Conservation (phyloP, 495 filamentous ascomycete species). For the Tuber brumale region DNA sequence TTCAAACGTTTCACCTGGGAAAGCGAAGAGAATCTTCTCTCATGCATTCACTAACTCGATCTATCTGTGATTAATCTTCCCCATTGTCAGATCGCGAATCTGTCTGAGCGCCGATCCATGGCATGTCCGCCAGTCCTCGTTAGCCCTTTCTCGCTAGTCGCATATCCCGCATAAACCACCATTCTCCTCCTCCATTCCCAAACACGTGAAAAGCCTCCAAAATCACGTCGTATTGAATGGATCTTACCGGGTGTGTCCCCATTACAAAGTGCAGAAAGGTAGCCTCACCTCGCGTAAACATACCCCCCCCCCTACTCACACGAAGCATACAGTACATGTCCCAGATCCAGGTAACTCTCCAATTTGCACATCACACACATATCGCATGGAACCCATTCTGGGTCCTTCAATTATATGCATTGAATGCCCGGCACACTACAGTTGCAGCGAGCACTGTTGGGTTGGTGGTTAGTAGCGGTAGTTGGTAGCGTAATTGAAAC, state of each 20-base stretch:
- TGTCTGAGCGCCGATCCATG: not conserved
- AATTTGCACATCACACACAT: too few relatives aligned
- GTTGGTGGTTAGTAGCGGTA: not conserved
- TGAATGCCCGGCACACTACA: not conserved
- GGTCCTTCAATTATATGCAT: not conserved
- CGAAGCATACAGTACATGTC: not conserved
- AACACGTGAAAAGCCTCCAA: not conserved
- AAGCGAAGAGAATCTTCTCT: not conserved
- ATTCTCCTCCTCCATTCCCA: not conserved
- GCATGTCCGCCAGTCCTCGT: not conserved
- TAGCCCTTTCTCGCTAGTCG: not conserved
- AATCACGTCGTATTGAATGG: not conserved
- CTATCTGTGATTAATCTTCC: not conserved
- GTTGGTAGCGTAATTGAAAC: not conserved
- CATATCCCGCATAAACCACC: not conserved
- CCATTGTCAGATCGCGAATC: not conserved
- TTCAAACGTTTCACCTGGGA: not conserved
- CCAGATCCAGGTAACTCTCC: not conserved
- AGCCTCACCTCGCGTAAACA: not conserved
- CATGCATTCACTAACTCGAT: not conserved
- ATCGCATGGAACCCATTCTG: not conserved
- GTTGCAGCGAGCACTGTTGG: not conserved
- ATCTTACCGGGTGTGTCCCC: not conserved
- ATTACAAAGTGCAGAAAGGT: not conserved
- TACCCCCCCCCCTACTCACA: not conserved